Evolutionary conservation across 2,329 filamentous ascomycete genomes (phyloP).

Genomic region (Hypoxylon sp.): DNA sequence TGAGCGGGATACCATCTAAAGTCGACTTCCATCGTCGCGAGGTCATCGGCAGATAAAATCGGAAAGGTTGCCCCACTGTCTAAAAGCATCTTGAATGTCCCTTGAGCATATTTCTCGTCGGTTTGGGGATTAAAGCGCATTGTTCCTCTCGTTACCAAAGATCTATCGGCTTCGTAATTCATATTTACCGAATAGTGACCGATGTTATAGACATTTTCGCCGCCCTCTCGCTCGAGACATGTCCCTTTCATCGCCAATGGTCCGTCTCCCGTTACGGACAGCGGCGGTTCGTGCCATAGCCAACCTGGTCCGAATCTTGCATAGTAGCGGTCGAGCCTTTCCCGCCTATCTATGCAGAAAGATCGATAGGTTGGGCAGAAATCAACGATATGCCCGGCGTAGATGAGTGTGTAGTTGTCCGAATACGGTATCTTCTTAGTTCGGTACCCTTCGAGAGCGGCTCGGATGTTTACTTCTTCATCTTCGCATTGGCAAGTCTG

Average conservation of each 20-base stretch:
- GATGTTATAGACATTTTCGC: slow-evolving; percentile 38
- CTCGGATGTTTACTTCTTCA: slow-evolving; percentile 57
- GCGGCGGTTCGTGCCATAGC: slow-evolving; percentile 61
- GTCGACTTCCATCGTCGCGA: slow-evolving; percentile 52
- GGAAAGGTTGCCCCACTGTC: slow-evolving; percentile 60
- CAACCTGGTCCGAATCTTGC: slow-evolving; percentile 55
- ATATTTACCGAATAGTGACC: slow-evolving; percentile 43
- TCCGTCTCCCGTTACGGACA: slow-evolving; percentile 44
- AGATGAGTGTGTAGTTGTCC: slow-evolving; percentile 56
- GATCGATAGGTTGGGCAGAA: slow-evolving; percentile 53
- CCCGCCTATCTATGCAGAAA: slow-evolving; percentile 54
- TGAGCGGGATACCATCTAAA: slow-evolving; percentile 53
- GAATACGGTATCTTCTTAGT: slow-evolving; percentile 56
- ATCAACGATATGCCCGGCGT: slow-evolving; percentile 57
- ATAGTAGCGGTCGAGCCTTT: slow-evolving; percentile 55
- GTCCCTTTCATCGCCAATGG: slow-evolving; percentile 50
- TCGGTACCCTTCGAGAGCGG: slow-evolving; percentile 57
- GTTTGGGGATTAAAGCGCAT: neutral
- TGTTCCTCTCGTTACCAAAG: slow-evolving; percentile 25
- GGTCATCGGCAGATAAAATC: slow-evolving; percentile 52
- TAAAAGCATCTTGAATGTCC: slow-evolving; percentile 52
- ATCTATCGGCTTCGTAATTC: slow-evolving; percentile 34
- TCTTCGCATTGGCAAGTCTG: slow-evolving; percentile 50
- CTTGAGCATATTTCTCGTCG: neutral
- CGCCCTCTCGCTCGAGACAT: slow-evolving; percentile 41